Evolutionary conservation across 345 rosid species (phyloP).

Genomic region (Eucalyptus dawsonii): DNA sequence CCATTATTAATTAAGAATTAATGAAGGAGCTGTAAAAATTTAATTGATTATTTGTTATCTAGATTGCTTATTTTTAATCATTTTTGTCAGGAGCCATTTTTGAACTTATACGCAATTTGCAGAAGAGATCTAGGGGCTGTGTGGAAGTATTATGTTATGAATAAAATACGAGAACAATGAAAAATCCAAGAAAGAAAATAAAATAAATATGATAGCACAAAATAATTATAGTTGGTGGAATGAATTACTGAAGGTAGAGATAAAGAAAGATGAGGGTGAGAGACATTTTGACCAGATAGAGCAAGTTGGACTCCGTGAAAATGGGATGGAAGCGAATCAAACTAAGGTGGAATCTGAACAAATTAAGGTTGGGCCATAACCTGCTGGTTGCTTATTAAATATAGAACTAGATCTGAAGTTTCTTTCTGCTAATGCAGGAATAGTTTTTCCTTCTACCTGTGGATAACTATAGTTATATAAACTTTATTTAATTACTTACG

Average conservation of each 20-base stretch:
- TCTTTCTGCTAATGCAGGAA: neutral
- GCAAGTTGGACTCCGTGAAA: neutral
- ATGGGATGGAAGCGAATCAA: neutral
- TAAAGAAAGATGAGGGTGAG: neutral
- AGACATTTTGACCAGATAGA: neutral
- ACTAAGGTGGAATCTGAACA: neutral
- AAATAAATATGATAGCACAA: neutral
- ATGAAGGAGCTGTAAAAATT: neutral
- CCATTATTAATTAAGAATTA: neutral
- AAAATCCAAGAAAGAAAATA: neutral
- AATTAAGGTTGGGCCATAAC: neutral
- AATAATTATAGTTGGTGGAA: neutral
- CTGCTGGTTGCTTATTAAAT: neutral
- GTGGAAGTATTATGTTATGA: neutral
- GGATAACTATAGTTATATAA: neutral
- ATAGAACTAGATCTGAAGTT: neutral
- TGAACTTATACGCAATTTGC: neutral
- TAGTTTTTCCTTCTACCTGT: neutral
- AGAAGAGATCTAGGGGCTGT: neutral
- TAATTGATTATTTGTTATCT: neutral
- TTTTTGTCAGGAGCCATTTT: neutral
- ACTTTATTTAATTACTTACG: neutral
- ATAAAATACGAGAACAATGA: neutral
- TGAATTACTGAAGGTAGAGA: neutral
- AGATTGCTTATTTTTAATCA: neutral